phyloP scores from a whole-genome alignment of 1,284 basidiomycete species.

The Kalmanozyma brasiliensis region DNA sequence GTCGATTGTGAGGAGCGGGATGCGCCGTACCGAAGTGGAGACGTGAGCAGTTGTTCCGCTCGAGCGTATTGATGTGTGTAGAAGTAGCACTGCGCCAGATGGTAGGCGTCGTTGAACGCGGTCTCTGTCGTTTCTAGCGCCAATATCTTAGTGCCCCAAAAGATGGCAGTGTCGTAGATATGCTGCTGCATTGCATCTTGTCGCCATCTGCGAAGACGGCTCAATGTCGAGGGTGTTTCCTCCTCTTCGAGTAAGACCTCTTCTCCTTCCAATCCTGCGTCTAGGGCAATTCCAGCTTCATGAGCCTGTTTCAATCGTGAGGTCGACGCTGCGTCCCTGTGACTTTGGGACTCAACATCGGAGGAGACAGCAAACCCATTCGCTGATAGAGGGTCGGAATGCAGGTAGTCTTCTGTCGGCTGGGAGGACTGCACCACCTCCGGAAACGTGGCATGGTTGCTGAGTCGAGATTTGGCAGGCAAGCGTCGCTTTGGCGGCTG shows the following conservation, averaged over 20 bases:
- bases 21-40: constrained; percentile 74
- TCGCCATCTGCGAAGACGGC: constrained; percentile 91
- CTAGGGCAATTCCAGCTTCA: neutral
- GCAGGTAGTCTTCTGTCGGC: constrained; percentile 22
- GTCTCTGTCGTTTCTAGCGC: constrained; percentile 76
- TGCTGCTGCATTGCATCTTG: constrained; percentile 98
- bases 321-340: neutral
- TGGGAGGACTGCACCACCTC: constrained; percentile 23
- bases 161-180: constrained; percentile 94
- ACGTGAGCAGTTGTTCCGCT: constrained; percentile 87
- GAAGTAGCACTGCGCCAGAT: constrained; percentile 97
- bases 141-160: constrained; percentile 97
- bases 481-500: constrained; percentile 7
- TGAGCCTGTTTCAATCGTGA: constrained; percentile 5
- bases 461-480: constrained; percentile 26
- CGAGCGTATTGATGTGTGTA: constrained; percentile 93
- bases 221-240: constrained; percentile 16
- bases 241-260: constrained; percentile 11
- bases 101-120: constrained; percentile 82
- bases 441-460: constrained; percentile 17
- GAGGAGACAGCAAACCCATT: constrained; percentile 10
- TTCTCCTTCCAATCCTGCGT: constrained; percentile 13
- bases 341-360: constrained; percentile 8
- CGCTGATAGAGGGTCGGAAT: constrained; percentile 12
- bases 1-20: constrained; percentile 2